Conservation (phyloP, 2,329 filamentous ascomycete genomes). For the Calonectria henricotiae region DNA sequence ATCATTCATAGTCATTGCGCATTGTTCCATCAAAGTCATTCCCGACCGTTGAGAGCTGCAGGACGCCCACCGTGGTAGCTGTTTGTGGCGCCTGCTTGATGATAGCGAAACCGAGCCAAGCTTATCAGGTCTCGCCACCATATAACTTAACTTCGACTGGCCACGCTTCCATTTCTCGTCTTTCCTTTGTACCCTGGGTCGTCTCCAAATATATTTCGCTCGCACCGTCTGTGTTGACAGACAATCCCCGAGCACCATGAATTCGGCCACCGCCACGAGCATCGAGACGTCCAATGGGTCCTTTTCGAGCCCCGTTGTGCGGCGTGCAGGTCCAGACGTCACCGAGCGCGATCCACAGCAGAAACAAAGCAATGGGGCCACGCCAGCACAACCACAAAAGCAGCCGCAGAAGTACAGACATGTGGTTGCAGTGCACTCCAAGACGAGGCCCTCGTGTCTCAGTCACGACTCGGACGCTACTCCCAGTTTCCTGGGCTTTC, state of each 20-base stretch:
- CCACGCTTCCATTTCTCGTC: slow-evolving; percentile 6
- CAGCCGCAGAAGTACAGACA: slow-evolving; percentile 83
- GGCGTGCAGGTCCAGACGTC: slow-evolving; percentile 51
- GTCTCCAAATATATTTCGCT: slow-evolving; percentile 23
- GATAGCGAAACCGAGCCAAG: slow-evolving; percentile 25
- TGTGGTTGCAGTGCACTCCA: slow-evolving; percentile 87
- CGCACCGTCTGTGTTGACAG: slow-evolving; percentile 41
- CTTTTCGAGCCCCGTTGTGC: slow-evolving; percentile 45
- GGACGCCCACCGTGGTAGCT: slow-evolving; percentile 23
- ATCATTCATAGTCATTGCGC: slow-evolving; percentile 37
- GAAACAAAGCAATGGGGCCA: slow-evolving; percentile 47
- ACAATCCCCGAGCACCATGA: slow-evolving; percentile 56
- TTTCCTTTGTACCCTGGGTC: slow-evolving; percentile 9
- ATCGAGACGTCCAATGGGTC: slow-evolving; percentile 54
- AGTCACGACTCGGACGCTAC: slow-evolving; percentile 84
- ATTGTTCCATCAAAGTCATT: slow-evolving; percentile 23
- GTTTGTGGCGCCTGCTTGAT: slow-evolving; percentile 33
- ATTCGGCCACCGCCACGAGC: slow-evolving; percentile 61
- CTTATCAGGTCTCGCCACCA: slow-evolving; percentile 39
- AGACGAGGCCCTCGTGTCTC: slow-evolving; percentile 82
- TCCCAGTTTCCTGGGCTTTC: slow-evolving; percentile 93
- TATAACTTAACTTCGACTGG: slow-evolving; percentile 34
- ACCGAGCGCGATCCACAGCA: slow-evolving; percentile 49
- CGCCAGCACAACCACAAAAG: slow-evolving; percentile 44
- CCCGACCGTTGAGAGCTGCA: slow-evolving; percentile 34